Evolutionary conservation across 257 asterid species (phyloP).

Genomic region (Nicotiana tomentosiformis): DNA sequence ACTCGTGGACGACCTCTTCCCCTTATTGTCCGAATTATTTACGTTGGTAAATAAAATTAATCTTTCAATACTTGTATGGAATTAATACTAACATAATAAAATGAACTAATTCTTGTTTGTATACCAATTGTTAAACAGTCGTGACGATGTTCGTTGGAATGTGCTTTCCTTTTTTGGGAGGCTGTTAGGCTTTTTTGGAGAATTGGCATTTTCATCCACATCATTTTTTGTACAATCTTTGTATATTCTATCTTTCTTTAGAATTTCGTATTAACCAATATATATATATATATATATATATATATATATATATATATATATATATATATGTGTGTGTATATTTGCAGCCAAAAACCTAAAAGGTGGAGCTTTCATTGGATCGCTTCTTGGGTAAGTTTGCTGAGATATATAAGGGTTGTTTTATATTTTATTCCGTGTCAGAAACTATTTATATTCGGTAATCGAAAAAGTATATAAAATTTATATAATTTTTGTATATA

Average conservation of each 20-base stretch:
- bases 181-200: conserved; percentile 43
- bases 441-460: no score
- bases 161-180: conserved; percentile 42
- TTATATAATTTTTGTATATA: no score
- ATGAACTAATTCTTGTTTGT: neutral
- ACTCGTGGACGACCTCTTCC: conserved; percentile 32
- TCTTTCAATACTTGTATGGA: neutral
- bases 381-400: conserved; percentile 26
- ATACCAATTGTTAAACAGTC: conserved; percentile 15
- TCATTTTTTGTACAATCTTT: conserved; percentile 28
- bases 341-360: conserved; percentile 22
- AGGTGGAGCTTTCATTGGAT: conserved; percentile 29
- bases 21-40: conserved; percentile 27
- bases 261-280: neutral
- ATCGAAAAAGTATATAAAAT: no score
- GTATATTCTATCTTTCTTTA: no score
- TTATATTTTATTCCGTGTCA: no score
- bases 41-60: conserved; percentile 26
- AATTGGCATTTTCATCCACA: conserved; percentile 31
- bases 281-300: no score
- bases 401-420: no score
- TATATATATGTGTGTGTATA: neutral
- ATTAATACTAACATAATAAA: neutral
- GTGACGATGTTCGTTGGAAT: conserved; percentile 26
- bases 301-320: no score